Evolutionary conservation across 371 early-diverging fungal genomes (phyloP).

Genomic region (Rhizopus delemar): DNA sequence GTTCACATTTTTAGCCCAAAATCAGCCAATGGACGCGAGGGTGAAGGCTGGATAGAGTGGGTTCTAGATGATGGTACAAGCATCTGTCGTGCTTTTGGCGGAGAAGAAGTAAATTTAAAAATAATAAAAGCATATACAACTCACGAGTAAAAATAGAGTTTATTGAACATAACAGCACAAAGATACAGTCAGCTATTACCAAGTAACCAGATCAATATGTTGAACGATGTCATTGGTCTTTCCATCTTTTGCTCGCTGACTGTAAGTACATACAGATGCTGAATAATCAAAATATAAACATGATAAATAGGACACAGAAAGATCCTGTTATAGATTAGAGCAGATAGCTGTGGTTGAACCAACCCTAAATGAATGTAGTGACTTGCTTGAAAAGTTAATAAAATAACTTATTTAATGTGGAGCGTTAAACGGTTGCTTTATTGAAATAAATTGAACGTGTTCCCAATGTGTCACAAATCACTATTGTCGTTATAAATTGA

Average conservation of each 20-base stretch:
- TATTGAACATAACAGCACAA: slow-evolving; percentile 32
- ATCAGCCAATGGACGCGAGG: slow-evolving; percentile 5
- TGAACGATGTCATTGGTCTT: slow-evolving; percentile 41
- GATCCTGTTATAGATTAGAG: slow-evolving; percentile 22
- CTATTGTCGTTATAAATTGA: slow-evolving; percentile 5
- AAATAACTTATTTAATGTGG: slow-evolving; percentile 8
- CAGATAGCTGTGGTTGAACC: slow-evolving; percentile 22
- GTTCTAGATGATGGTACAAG: slow-evolving; percentile 41
- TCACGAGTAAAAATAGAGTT: slow-evolving; percentile 16
- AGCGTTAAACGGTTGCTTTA: slow-evolving; percentile 11
- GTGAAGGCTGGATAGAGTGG: slow-evolving; percentile 44
- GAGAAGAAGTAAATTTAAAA: slow-evolving; percentile 40
- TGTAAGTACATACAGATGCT: slow-evolving; percentile 20
- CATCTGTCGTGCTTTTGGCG: slow-evolving; percentile 29
- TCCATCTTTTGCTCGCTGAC: slow-evolving; percentile 38
- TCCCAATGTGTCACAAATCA: slow-evolving; percentile 33
- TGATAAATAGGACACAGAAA: slow-evolving; percentile 15
- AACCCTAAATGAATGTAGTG: slow-evolving; percentile 26
- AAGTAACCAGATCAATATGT: slow-evolving; percentile 30
- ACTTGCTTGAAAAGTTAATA: slow-evolving; percentile 20
- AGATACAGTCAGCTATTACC: slow-evolving; percentile 37
- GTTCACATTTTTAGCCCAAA: slow-evolving; percentile 30
- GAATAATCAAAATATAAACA: not conserved
- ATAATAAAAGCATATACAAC: not conserved
- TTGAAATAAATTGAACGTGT: slow-evolving; percentile 21